Evolutionary conservation across 177 flowering plant species (phyloP), one percentile per base, ranked within the genome.

Genomic region (Vitis hybrid): DNA sequence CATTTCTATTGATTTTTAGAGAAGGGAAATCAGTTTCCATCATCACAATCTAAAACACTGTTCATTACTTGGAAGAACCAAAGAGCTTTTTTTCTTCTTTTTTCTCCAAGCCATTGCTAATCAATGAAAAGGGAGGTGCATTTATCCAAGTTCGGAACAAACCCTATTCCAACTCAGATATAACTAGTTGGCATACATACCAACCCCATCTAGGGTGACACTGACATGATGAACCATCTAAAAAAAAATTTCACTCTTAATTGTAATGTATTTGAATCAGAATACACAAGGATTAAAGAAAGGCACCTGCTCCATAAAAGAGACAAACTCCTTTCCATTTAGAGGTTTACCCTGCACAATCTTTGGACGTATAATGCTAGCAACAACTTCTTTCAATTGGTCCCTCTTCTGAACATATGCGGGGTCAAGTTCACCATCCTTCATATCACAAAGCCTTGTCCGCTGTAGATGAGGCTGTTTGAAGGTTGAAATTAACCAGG

Each of bases 401-500:
- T 93, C 97, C 79, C 94, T 83, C 76, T 76, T 94, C 76, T 81
- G 71, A 56, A 96, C 91, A 80, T 96, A 96, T 5, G 18, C 14
- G n/a, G 87, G 91, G 11, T 94, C 99, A 56, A 96, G 99, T 62
- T 96, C 99, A 45, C 68, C 79, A 76, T 96, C 99, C 76, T 87
- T 86, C 91, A 96, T 60, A 73, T 96, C 98, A 82, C 99, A 96
- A 69, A 96, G 99, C 84, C 87, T 91, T 69, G 99, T 96, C 62
- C 99, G 88, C 74, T 87, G 93, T 61, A 96, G 90, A 85, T 96
- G 99, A 81, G 99, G 99, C 98, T 96, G 94, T 70, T 70, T 32
- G 15, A 79, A 68, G 69, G 50, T 68, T 68, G 58, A 73, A 58
- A 72, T 54, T 34, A 19, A 55, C 5, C 14, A 58, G 13, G 51